These are phyloP conservation scores for Trichoderma reesei DNA, from an alignment of 495 filamentous ascomycete species.

Conservation along the genomic window DNA sequence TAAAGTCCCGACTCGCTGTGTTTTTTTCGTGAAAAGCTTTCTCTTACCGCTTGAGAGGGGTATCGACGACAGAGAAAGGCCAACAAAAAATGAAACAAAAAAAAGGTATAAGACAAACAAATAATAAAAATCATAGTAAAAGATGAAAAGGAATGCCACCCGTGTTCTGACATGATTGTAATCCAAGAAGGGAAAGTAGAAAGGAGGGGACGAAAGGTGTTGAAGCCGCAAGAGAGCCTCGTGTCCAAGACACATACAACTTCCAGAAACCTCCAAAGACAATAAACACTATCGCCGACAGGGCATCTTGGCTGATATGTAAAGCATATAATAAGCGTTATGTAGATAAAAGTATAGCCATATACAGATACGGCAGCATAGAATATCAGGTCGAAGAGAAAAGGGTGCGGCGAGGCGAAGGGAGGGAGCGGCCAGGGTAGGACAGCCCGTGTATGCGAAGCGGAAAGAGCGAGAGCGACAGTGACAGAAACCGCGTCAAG, in stretches of 20 bases:
- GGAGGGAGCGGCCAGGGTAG: not conserved
- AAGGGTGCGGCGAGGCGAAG: not conserved
- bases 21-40: constrained; percentile 1
- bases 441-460: not conserved
- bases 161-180: not conserved
- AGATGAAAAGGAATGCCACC: not conserved
- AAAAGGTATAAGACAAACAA: not conserved
- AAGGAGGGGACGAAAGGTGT: not conserved
- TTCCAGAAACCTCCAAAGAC: not conserved
- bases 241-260: not conserved
- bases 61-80: constrained; percentile 3
- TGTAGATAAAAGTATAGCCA: not conserved
- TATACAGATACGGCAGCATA: constrained; percentile 3
- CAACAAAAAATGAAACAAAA: not conserved
- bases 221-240: not conserved
- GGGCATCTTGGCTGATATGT: not conserved
- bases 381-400: not conserved
- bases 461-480: constrained; percentile 2
- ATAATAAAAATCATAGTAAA: not conserved
- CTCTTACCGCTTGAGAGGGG: constrained; percentile 6
- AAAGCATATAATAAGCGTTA: constrained; percentile 6
- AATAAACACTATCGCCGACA: constrained; percentile 12
- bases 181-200: not conserved
- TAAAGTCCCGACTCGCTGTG: not conserved
- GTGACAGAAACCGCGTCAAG: not conserved